phyloP scores from a whole-genome alignment of 768 basidiomycete species.

The Rhizopogon rudus region DNA sequence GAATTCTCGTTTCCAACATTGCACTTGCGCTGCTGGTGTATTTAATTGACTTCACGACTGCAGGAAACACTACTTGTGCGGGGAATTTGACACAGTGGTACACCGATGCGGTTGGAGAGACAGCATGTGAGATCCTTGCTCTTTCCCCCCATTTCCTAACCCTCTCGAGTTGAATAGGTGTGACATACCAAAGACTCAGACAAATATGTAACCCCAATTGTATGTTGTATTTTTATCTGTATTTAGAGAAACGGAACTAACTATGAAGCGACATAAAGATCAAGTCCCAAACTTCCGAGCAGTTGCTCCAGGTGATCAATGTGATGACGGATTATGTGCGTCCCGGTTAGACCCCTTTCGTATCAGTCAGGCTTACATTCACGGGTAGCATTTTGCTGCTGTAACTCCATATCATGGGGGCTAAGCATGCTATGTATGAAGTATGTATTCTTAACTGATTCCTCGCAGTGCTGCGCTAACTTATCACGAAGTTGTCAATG shows the following conservation, averaged over 20 bases:
- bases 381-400: constrained; percentile 17
- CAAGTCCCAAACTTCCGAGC: constrained; percentile 14
- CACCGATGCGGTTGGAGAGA: constrained; percentile 19
- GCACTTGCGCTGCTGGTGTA: no score
- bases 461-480: neutral
- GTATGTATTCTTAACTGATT: constrained; percentile 3
- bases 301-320: constrained; percentile 18
- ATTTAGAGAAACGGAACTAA: neutral
- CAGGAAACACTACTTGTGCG: constrained; percentile 18
- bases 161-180: constrained; percentile 6
- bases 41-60: neutral
- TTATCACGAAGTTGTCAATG: constrained; percentile 16
- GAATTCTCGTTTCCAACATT: no score
- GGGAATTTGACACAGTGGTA: constrained; percentile 19
- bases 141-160: neutral
- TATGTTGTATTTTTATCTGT: neutral
- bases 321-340: constrained; percentile 18
- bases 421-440: constrained; percentile 25
- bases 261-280: constrained; percentile 1
- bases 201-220: constrained; percentile 20
- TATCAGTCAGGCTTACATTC: neutral
- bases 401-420: constrained; percentile 21
- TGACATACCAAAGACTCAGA: constrained; percentile 19
- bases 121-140: constrained; percentile 16
- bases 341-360: neutral